Base-by-base conservation (phyloP, 768 basidiomycete species). In the Hericium erinaceus region DNA sequence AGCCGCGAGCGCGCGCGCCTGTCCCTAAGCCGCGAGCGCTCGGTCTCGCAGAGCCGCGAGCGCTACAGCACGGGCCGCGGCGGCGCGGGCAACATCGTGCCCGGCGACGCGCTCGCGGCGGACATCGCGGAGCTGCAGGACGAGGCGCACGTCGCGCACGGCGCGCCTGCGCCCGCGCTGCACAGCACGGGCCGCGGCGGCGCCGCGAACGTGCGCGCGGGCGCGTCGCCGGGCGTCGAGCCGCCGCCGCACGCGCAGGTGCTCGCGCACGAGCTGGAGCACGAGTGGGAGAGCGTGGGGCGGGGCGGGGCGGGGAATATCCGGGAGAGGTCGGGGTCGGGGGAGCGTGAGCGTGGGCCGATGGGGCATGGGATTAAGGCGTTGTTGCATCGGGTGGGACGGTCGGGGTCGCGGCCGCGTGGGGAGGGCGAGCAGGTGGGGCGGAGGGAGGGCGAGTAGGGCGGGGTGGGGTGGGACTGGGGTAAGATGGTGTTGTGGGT, bases 161-260 rank as follows among this genome's bases (percentile, higher is more conserved):
- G 22, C 22, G 22, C 22, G 22, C 22, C 22, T 2, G 22, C 22
- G 22, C 22, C 22, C 22, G 22, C 22, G 22, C 22, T 82, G 13
- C 84, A 87, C 66, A 86, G 84, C 4, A 81, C 79, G 0, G 85
- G 85, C 48, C 81, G 87, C 52, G 86, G 87, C 39, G 86, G 87
- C n/a, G 60, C 68, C 6, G 87, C 82, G 2, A 88, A 88, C 60
- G 64, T 87, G 20, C 79, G 77, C 5, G 12, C 55, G 18, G 55
- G 62, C 39, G 61, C 58, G 52, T 52, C 57, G 49, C 72, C 70
- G 11, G 54, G 58, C 15, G 54, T 52, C 10, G 70, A 70, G 15
- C 44, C n/a, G 12, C 40, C 52, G 39, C 53, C 64, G 38, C 54
- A 59, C 52, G 44, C 16, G 44, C n/a, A 20, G 16, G 20, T 15